These are phyloP conservation scores for Alternaria triticimaculans DNA, from an alignment of 2,329 filamentous ascomycete species.

Conservation along the genomic window DNA sequence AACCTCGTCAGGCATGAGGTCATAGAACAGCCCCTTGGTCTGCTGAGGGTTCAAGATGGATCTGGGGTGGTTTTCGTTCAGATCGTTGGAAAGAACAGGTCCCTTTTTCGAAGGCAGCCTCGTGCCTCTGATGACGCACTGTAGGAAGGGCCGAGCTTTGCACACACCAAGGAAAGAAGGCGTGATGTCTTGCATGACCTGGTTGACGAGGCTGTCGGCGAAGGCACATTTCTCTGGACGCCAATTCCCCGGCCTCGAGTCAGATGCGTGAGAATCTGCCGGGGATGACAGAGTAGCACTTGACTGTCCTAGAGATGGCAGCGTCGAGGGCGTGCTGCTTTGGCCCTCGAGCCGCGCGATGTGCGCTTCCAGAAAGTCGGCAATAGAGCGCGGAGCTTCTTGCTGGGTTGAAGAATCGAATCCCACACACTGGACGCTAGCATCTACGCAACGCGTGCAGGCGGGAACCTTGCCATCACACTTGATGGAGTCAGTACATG, in stretches of 20 bases:
- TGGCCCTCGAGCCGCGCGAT: constrained; percentile 37
- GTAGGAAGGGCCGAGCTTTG: constrained; percentile 39
- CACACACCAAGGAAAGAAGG: constrained; percentile 46
- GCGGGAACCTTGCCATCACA: constrained; percentile 47
- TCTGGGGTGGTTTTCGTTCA: constrained; percentile 45
- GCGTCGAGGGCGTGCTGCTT: constrained; percentile 19
- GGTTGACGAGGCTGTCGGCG: constrained; percentile 41
- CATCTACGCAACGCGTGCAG: constrained; percentile 43
- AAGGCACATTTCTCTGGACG: constrained; percentile 35
- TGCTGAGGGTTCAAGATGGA: constrained; percentile 48
- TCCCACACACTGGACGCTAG: constrained; percentile 40
- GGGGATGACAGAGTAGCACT: constrained; percentile 34
- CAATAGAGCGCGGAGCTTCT: constrained; percentile 43
- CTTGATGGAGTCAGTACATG: constrained; percentile 21
- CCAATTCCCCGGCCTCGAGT: constrained; percentile 20
- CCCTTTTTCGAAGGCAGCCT: constrained; percentile 44
- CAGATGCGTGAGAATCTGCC: constrained; percentile 31
- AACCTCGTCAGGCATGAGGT: constrained; percentile 39
- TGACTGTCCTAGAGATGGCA: constrained; percentile 21
- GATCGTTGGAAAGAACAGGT: constrained; percentile 42
- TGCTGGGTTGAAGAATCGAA: constrained; percentile 45
- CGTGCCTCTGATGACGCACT: constrained; percentile 46
- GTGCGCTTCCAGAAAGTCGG: constrained; percentile 42
- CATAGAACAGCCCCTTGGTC: constrained; percentile 29
- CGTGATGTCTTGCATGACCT: constrained; percentile 46